Conservation (phyloP, 768 basidiomycete genomes). For the Tylopilus sp. region DNA sequence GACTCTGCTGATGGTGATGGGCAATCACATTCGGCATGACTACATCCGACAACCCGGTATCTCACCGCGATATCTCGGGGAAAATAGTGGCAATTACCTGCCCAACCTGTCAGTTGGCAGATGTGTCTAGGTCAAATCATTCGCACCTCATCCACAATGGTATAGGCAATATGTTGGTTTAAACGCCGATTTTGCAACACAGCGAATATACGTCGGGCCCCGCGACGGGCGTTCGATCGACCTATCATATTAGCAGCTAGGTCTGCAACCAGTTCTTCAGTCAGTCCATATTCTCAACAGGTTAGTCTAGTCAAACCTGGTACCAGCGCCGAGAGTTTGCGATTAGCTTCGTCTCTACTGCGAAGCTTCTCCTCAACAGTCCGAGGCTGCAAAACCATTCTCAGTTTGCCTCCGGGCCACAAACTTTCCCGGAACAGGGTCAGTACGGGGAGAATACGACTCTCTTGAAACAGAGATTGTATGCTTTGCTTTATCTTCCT, state of each 20-base stretch:
- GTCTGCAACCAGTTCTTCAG: conserved; percentile 45
- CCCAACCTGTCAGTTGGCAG: conserved; percentile 4
- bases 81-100: conserved; percentile 62
- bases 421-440: conserved; percentile 65
- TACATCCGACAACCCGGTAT: not conserved
- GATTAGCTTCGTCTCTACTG: conserved; percentile 84
- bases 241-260: conserved; percentile 98
- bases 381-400: conserved; percentile 56
- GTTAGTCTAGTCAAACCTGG: conserved; percentile 56
- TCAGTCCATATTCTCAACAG: not conserved
- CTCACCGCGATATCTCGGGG: conserved; percentile 39
- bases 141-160: conserved; percentile 83
- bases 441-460: conserved; percentile 66
- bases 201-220: conserved; percentile 88
- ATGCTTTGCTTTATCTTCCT: conserved; percentile 88
- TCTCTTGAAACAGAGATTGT: conserved; percentile 60
- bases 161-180: conserved; percentile 90
- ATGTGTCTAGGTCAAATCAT: not conserved
- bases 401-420: conserved; percentile 85
- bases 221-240: conserved; percentile 90
- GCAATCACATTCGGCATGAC: not conserved
- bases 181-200: conserved; percentile 92
- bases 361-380: conserved; percentile 75
- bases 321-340: conserved; percentile 85
- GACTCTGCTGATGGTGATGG: not conserved